These are phyloP conservation scores for Fusarium nurragi DNA, from an alignment of 2,329 filamentous ascomycete genomes.

Conservation along the genomic window DNA sequence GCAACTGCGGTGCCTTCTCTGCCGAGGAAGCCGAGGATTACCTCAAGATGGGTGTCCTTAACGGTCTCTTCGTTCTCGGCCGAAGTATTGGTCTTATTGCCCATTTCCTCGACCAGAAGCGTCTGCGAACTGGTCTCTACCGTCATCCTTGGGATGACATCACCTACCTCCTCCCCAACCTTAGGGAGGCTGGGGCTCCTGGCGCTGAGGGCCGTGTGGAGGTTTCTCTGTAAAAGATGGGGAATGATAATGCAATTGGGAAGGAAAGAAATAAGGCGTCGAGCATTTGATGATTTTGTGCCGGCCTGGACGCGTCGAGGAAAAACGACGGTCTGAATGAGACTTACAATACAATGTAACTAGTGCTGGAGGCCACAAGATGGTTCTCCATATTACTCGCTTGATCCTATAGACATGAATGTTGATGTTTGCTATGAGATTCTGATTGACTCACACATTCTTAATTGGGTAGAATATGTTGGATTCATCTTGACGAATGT, in stretches of 20 bases:
- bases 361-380: conserved; percentile 48
- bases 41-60: conserved; percentile 98
- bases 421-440: conserved; percentile 33
- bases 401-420: conserved; percentile 49
- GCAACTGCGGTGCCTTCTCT: conserved; percentile 97
- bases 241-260: conserved; percentile 42
- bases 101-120: conserved; percentile 99
- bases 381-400: conserved; percentile 48
- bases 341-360: conserved; percentile 51
- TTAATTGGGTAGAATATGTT: not conserved
- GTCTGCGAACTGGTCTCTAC: conserved; percentile 97
- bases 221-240: conserved; percentile 73
- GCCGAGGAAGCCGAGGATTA: conserved; percentile 98
- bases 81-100: conserved; percentile 99
- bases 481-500: not conserved
- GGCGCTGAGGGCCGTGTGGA: conserved; percentile 89
- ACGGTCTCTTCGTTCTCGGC: conserved; percentile 98
- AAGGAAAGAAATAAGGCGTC: conserved; percentile 44
- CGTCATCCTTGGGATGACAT: conserved; percentile 99
- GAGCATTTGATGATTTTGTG: conserved; percentile 49
- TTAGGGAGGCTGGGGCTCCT: conserved; percentile 74
- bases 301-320: conserved; percentile 42
- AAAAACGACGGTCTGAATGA: conserved; percentile 50
- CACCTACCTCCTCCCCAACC: conserved; percentile 88
- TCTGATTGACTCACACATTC: not conserved